Percentiles rank a stretch among this genome's conserved stretches.
Conservation (phyloP, 352 stramenopile species). For the Globisporangium camurandrum region DNA sequence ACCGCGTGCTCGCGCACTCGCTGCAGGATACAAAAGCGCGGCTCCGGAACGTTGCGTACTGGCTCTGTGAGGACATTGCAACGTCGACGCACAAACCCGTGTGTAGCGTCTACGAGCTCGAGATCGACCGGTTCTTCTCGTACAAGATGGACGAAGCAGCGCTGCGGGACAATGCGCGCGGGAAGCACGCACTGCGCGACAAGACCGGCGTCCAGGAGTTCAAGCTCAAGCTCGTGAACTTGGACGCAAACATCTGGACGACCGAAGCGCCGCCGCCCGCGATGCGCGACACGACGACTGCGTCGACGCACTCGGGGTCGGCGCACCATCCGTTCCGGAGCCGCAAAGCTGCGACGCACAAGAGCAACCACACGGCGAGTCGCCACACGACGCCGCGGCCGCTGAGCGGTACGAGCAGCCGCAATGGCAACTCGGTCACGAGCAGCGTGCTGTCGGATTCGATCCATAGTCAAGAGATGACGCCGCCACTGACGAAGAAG, state of each 20-base stretch:
- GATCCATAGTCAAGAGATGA: conserved; percentile 5
- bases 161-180: conserved; percentile 15
- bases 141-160: conserved; percentile 25
- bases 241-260: conserved; percentile 51
- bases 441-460: conserved; percentile 12
- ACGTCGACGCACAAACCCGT: conserved; percentile 47
- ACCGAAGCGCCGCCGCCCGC: conserved; percentile 13
- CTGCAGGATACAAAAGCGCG: conserved; percentile 32
- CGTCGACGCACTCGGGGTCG: conserved; percentile 7
- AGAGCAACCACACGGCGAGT: not conserved
- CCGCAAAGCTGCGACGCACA: not conserved
- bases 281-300: conserved; percentile 1
- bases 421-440: conserved; percentile 3
- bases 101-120: conserved; percentile 39
- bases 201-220: conserved; percentile 38
- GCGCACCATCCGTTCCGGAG: conserved; percentile 1
- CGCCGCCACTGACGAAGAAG: conserved; percentile 13
- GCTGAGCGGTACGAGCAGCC: not conserved
- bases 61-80: conserved; percentile 36
- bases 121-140: conserved; percentile 45
- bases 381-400: not conserved
- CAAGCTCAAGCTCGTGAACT: conserved; percentile 44
- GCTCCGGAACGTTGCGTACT: conserved; percentile 32
- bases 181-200: conserved; percentile 25
- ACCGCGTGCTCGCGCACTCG: conserved; percentile 53